A percentile compares a stretch with the other conserved stretches of the same genome.
Conservation (phyloP, 2,329 filamentous ascomycete genomes). For the Sphaerulina populicola region DNA sequence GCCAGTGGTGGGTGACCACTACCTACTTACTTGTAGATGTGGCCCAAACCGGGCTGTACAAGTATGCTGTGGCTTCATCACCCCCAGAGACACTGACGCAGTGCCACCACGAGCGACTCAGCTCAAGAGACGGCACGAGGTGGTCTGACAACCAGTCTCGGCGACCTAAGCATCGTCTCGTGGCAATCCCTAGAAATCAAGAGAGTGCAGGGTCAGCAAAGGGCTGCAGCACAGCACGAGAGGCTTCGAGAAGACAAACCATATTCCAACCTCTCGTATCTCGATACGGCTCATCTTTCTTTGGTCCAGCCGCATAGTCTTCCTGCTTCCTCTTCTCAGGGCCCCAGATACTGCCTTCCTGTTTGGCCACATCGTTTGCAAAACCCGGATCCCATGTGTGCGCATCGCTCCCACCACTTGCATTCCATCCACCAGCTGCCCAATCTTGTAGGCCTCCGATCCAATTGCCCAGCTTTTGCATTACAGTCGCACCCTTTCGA, state of each 20-base stretch:
- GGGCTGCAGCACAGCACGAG: not conserved
- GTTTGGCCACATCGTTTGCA: slow-evolving; percentile 6
- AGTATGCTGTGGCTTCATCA: too few relatives aligned
- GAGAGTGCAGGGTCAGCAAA: not conserved
- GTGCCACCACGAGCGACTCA: not conserved
- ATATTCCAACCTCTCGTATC: slow-evolving; percentile 2
- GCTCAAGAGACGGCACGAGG: not conserved
- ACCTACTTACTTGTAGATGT: too few relatives aligned
- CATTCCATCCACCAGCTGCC: slow-evolving; percentile 3
- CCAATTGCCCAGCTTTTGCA: slow-evolving; percentile 16
- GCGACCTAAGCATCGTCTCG: not conserved
- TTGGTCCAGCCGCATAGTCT: not conserved
- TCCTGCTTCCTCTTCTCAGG: slow-evolving; percentile 2
- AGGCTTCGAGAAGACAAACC: not conserved
- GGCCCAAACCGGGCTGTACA: too few relatives aligned
- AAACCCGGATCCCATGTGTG: slow-evolving; percentile 3
- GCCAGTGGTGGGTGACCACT: too few relatives aligned
- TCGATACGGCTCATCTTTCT: slow-evolving; percentile 2
- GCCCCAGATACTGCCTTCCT: slow-evolving; percentile 2
- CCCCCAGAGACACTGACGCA: too few relatives aligned
- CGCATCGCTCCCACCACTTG: not conserved
- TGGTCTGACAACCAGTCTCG: not conserved
- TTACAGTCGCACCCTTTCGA: slow-evolving; percentile 20
- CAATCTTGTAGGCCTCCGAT: slow-evolving; percentile 14
- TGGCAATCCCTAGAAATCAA: not conserved